Evolutionary conservation across 148 eudicot species (phyloP).

Genomic region (Heliosperma pusillum): DNA sequence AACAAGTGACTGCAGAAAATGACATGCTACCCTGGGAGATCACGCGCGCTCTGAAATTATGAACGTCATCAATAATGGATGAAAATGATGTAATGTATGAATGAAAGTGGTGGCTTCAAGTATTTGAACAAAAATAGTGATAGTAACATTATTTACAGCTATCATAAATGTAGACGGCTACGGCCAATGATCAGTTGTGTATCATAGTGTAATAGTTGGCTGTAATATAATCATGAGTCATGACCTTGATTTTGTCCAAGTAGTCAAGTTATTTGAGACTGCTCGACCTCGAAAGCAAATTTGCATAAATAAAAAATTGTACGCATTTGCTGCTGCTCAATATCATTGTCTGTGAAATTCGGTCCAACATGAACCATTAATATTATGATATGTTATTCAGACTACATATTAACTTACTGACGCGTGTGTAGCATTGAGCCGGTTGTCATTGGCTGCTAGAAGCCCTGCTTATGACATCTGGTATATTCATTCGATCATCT

Average conservation of each 20-base stretch:
- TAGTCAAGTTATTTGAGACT: no score
- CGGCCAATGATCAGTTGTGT: not conserved
- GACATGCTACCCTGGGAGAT: conserved; percentile 61
- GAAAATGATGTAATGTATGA: not conserved
- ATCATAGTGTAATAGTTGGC: not conserved
- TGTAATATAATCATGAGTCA: not conserved
- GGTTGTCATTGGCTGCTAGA: conserved; percentile 5
- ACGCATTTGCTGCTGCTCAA: not conserved
- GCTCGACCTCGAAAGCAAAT: no score
- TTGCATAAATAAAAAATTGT: not conserved
- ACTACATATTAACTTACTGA: not conserved
- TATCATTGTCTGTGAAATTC: not conserved
- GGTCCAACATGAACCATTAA: not conserved
- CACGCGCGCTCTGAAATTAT: conserved; percentile 66
- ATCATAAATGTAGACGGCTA: not conserved
- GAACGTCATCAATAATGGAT: not conserved
- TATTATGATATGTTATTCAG: not conserved
- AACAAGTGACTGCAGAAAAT: conserved; percentile 36
- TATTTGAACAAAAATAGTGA: not conserved
- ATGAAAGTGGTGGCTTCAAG: not conserved
- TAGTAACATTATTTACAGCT: not conserved
- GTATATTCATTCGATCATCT: conserved; percentile 19
- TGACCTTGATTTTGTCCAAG: not conserved
- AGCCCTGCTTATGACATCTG: not conserved
- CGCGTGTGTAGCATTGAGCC: not conserved